Evolutionary conservation across 495 filamentous ascomycete genomes (phyloP).

Genomic region (Thermothielavioides terrestris): DNA sequence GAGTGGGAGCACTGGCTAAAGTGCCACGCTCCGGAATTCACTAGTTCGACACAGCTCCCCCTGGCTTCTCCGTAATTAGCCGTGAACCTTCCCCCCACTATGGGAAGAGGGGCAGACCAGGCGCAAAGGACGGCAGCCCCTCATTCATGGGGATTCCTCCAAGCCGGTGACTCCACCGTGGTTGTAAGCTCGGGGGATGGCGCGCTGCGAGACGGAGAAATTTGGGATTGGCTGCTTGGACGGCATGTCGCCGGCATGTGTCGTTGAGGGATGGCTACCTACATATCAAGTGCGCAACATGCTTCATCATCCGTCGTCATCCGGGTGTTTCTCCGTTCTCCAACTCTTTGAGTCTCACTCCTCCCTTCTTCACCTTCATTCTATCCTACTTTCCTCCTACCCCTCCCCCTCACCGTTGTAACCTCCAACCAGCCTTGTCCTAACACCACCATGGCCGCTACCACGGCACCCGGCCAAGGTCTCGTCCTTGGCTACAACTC

Average conservation of each 20-base stretch:
- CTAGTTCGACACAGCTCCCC: not conserved
- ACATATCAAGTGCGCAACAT: no score
- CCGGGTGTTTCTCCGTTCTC: not conserved
- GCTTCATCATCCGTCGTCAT: not conserved
- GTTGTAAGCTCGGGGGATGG: not conserved
- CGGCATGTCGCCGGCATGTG: not conserved
- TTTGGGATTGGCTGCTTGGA: conserved; percentile 9
- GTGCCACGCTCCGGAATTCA: no score
- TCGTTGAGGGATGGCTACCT: not conserved
- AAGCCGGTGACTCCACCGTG: conserved; percentile 1
- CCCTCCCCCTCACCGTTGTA: not conserved
- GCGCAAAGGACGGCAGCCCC: conserved; percentile 2
- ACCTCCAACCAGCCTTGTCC: not conserved
- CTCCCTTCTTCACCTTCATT: not conserved
- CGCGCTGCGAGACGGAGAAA: conserved; percentile 12
- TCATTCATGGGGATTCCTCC: not conserved
- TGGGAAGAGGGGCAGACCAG: not conserved
- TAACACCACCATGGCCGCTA: not conserved
- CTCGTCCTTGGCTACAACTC: conserved; percentile 43
- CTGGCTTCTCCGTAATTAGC: conserved; percentile 15
- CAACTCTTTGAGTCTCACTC: not conserved
- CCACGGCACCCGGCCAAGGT: conserved; percentile 23
- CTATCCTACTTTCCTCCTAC: not conserved
- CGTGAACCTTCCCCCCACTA: conserved; percentile 8
- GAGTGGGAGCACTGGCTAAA: no score